Base-by-base conservation (phyloP, 179 eudicot genomes). In the Gypsophila paniculata region DNA sequence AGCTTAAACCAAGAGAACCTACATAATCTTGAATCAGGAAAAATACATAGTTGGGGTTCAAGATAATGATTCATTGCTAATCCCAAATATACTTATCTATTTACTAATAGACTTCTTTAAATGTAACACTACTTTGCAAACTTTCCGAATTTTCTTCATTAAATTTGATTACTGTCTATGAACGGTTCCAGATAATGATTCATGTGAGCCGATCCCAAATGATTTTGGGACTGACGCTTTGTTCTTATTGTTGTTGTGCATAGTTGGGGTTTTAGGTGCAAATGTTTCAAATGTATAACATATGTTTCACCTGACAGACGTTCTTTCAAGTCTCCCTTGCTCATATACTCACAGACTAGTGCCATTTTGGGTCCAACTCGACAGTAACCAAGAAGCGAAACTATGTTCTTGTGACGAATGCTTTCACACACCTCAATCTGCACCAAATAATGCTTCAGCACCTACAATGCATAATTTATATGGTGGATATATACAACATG, bases 321-420 rank as follows among this genome's bases (percentile, higher is more conserved):
- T 29, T 21, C 73, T 48, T 48, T 49, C 29, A 75, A 75, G 69
- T 68, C 62, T 19, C 78, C 73, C 12, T 15, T 49, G 26, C 59
- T 60, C 78, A 75, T 75, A 59, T n/a, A 64, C 62, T 73, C 70
- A 51, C 14, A 73, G 8, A 73, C 44, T 6, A 73, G 34, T 34
- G 76, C 76, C 62, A 73, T 13, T 18, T 63, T 53, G 38, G 42
- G 38, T 36, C 15, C 52, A 13, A 63, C 62, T 13, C 52, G 48
- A 38, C 76, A 73, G 25, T 63, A 73, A 3, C 76, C 76, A 52
- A 52, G 11, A 0, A 75, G 39, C 6, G 73, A 75, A 8, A 68
- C 78, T 34, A 75, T n/a, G 61, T 75, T 68, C 39, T 75, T 69
- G 60, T 75, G 69, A 21, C 17, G 54, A 32, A 74, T 68, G 34